These are phyloP conservation scores for Colletotrichum paranaense DNA, from an alignment of 2,329 filamentous ascomycete genomes.

Conservation along the genomic window DNA sequence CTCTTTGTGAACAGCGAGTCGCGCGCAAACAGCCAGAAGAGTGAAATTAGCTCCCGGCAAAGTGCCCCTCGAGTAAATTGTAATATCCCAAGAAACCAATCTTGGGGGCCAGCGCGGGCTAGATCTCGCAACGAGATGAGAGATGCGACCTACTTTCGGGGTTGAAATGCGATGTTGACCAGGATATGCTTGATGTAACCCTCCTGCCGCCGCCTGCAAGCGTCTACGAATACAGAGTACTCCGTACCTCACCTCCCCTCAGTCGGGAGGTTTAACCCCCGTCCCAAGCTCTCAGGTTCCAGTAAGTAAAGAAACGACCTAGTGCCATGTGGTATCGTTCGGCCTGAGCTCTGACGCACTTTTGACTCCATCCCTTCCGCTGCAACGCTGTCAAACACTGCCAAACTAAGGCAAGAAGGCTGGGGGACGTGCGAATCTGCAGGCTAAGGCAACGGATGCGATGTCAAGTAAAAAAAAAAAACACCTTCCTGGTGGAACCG, in stretches of 20 bases:
- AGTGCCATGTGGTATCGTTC: slow-evolving; percentile 6
- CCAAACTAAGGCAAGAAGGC: background rate
- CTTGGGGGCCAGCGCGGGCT: background rate
- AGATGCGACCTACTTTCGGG: background rate
- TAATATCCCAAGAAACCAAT: background rate
- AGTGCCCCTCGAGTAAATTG: background rate
- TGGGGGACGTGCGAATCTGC: background rate
- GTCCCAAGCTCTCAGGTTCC: background rate
- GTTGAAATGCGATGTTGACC: background rate
- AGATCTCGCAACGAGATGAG: background rate
- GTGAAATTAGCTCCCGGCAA: background rate
- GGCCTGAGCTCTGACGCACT: background rate
- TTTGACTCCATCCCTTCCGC: background rate
- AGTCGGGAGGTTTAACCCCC: background rate
- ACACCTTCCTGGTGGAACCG: background rate
- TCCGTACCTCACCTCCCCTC: too few species aligned
- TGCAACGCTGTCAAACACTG: background rate
- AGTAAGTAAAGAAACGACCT: background rate
- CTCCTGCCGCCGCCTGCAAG: background rate
- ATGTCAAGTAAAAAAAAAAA: background rate
- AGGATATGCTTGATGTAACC: background rate
- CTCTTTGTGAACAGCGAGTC: background rate
- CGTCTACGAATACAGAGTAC: too few species aligned
- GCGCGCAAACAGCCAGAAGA: background rate
- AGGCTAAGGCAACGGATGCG: background rate